Base-by-base conservation (phyloP, 352 stramenopile genomes). In the Blastocystis hominis region DNA sequence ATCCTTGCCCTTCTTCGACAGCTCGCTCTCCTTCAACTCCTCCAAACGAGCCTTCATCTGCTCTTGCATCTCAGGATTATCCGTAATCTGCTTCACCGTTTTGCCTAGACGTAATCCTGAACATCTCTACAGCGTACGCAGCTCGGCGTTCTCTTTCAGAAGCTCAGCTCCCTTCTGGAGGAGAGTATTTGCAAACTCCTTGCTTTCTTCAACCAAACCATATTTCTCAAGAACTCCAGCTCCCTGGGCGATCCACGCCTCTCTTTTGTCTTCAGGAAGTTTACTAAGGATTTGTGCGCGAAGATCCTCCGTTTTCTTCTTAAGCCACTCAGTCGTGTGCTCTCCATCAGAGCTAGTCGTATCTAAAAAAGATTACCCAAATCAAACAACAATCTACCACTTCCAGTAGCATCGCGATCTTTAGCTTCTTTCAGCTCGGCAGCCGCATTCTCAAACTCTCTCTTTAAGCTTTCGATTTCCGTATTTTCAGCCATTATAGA, bases 391-490 rank as follows among this genome's bases (percentile, higher is more conserved):
- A 80, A 80, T 34, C 30, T 86, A 86, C 76, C 76, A n/a, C 63
- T 75, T 76, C 76, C 76, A 53, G 76, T 75, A 53, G 76, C 53
- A 42, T 86, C 76, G 15, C 76, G 46, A 70, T 69, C 40, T 44
- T 86, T 86, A 15, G 76, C 76, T 42, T 86, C 76, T 42, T 86
- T 86, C 30, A 86, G 40, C 53, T 86, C 76, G 30, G 76, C 76
- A n/a, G 76, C 76, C 24, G 63, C 36, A n/a, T 61, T 86, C 53
- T 86, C 76, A 86, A 86, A 86, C 63, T 86, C 76, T 66, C 40
- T 86, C 63, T 86, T 44, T 40, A 86, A 44, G 38, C 40, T 75
- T 40, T 86, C 59, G 77, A 86, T 75, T 86, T 86, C 76, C 44
- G 76, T 80, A 80, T 24, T 34, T 62, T 80, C 47, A 34, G 70